Evolutionary conservation across 2,329 filamentous ascomycete genomes (phyloP), one percentile per base, ranked within the genome.

Genomic region (Ceratocystis eucalypticola): DNA sequence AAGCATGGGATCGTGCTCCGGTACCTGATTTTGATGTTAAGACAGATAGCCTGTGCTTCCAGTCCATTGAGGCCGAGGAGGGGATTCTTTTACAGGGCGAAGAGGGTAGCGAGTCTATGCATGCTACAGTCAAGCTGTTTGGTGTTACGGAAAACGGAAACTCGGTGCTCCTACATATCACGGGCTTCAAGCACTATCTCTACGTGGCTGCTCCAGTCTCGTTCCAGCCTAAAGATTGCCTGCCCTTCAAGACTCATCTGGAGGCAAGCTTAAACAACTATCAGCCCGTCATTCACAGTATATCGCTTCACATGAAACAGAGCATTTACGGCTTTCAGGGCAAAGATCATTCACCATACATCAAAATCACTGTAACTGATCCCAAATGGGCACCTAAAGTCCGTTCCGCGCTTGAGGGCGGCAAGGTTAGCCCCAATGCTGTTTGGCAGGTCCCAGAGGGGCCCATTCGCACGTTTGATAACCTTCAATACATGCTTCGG

Each of bases 281-380:
- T 71, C 83, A 88, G 67, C 84, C 85, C 1, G 82, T 84, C 17
- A 92, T 99, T 67, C 82, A 93, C 70, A 90, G 88, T 0, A 88
- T 96, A 1, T 81, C 88, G 70, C 82, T 99, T 75, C 84, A 88
- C 3, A 85, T 95, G 80, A 83, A 89, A 67, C 92, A 97, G 75
- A 96, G 92, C 72, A 87, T 99, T 5, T 96, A 91, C 72, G 89
- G 91, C 65, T 99, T 95, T 72, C 91, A 96, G 73, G 94, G 94
- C 68, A 97, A 97, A 71, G 85, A 88, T 66, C 89, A 95, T 74
- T 94, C 87, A 69, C 91, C 91, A 7, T 99, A 95, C 72, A 80
- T 99, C 68, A 97, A 96, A 76, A 88, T 99, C 71, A 94, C 90
- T 0, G 90, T 96, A 22, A 93, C 84, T 1, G 93, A 97, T 70